A percentile compares a stretch with the other conserved stretches of the same genome.
These are phyloP conservation scores for Cladosporium sp. DNA, from an alignment of 2,329 filamentous ascomycete genomes.

Conservation along the genomic window DNA sequence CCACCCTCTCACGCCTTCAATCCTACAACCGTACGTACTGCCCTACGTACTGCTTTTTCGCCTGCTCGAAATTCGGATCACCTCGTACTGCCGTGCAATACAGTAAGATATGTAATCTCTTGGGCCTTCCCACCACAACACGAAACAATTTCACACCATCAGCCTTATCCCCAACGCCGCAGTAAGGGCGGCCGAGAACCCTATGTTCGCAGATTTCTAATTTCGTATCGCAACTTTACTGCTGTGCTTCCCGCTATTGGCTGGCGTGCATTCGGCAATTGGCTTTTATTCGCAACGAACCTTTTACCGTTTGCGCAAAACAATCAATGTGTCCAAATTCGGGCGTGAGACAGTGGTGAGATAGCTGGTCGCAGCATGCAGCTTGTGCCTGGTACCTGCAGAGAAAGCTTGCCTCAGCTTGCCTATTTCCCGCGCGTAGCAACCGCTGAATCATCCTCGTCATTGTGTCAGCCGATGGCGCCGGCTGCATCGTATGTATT, in stretches of 20 bases:
- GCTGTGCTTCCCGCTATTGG: not conserved
- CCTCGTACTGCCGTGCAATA: not conserved
- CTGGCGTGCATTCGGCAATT: not conserved
- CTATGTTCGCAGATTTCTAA: slow-evolving; percentile 2
- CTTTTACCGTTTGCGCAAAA: no score
- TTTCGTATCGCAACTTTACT: not conserved
- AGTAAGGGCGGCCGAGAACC: slow-evolving; percentile 5
- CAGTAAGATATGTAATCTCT: not conserved
- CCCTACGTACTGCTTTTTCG: not conserved
- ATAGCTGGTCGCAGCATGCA: not conserved
- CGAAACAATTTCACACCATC: no score
- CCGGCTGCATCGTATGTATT: not conserved
- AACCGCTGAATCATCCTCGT: slow-evolving; percentile 10
- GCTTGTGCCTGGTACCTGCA: slow-evolving; percentile 12
- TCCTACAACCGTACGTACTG: not conserved
- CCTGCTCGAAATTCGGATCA: slow-evolving; percentile 1
- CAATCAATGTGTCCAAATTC: not conserved
- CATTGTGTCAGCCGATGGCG: slow-evolving; percentile 6
- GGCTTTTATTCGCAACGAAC: not conserved
- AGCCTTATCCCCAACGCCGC: slow-evolving; percentile 9
- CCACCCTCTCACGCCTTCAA: not conserved
- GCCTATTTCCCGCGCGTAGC: not conserved
- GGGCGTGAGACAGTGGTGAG: slow-evolving; percentile 6
- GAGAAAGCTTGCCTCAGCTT: slow-evolving; percentile 1
- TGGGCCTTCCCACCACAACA: not conserved